These are phyloP conservation scores for Diplosphaera chodatii DNA, from an alignment of 139 green algal genomes.

Conservation along the genomic window DNA sequence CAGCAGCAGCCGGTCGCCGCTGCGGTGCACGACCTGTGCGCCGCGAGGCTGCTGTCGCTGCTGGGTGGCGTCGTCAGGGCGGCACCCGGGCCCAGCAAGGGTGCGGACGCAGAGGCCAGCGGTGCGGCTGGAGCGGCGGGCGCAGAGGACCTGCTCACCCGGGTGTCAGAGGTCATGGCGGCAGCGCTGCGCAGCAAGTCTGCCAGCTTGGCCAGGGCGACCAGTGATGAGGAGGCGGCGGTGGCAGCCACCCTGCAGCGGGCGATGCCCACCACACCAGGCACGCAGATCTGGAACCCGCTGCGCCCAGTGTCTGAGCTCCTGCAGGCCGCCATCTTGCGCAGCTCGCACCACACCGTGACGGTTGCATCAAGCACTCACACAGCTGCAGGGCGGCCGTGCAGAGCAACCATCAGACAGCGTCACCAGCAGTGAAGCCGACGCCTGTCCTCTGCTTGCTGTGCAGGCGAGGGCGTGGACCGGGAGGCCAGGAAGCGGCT, in stretches of 20 bases:
- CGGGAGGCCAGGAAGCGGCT: conserved; percentile 2
- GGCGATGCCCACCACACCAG: background rate
- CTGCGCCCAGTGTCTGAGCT: no score
- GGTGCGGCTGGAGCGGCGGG: conserved; percentile 1
- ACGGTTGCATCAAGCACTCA: no score
- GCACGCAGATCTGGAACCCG: no score
- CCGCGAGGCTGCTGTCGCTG: conserved; percentile 38
- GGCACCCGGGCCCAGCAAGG: background rate
- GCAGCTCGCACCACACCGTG: no score
- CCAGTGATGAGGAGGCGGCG: background rate
- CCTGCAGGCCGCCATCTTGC: no score
- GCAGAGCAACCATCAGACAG: no score
- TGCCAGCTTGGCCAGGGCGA: background rate
- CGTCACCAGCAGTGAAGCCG: no score
- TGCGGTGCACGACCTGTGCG: conserved; percentile 33
- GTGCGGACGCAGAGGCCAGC: background rate
- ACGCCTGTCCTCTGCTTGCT: background rate
- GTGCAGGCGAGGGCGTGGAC: background rate
- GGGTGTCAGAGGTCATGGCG: conserved; percentile 13
- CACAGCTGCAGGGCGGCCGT: no score
- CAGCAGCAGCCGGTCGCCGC: conserved; percentile 7
- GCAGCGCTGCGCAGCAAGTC: background rate
- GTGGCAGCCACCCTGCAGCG: background rate
- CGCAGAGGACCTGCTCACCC: conserved; percentile 8
- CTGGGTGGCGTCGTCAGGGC: conserved; percentile 17